A percentile compares a stretch with the other conserved stretches of the same genome.
Evolutionary conservation across 2,329 filamentous ascomycete species (phyloP).

Genomic region (Periglandula ipomoeae): DNA sequence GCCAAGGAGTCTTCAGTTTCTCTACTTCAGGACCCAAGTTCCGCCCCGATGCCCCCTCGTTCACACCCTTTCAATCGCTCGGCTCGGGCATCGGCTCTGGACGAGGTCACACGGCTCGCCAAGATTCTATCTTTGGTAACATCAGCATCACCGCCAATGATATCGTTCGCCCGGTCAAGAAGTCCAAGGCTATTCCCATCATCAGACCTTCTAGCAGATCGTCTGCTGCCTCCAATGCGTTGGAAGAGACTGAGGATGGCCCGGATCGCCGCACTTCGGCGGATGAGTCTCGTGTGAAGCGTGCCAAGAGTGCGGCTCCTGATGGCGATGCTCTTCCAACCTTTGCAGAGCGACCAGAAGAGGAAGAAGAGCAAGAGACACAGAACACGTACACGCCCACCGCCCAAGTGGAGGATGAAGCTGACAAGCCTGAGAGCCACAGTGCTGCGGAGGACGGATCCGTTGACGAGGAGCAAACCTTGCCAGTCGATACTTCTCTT

Average conservation of each 20-base stretch:
- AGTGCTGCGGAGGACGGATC: conserved; percentile 18
- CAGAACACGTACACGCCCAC: conserved; percentile 11
- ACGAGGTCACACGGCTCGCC: conserved; percentile 32
- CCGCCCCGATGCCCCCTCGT: conserved; percentile 66
- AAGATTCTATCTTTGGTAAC: conserved; percentile 57
- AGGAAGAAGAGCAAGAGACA: conserved; percentile 9
- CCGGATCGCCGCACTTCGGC: conserved; percentile 46
- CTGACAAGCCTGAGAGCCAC: neutral
- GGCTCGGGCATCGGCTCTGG: conserved; percentile 37
- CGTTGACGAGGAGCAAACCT: conserved; percentile 29
- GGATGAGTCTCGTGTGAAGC: conserved; percentile 65
- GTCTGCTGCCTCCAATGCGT: conserved; percentile 23
- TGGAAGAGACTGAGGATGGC: conserved; percentile 17
- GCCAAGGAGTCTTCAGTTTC: conserved; percentile 57
- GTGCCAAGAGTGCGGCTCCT: conserved; percentile 54
- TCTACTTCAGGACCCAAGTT: conserved; percentile 58
- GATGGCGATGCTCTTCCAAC: conserved; percentile 65
- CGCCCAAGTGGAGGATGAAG: conserved; percentile 11
- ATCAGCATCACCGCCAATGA: conserved; percentile 56
- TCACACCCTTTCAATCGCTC: conserved; percentile 52
- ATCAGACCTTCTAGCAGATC: conserved; percentile 52
- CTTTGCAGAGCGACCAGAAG: conserved; percentile 52
- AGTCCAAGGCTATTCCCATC: conserved; percentile 78
- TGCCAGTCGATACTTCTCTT: conserved; percentile 40
- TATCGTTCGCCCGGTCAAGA: conserved; percentile 56